These are phyloP conservation scores for Teunomyces stri DNA, from an alignment of 805 yeast species.

Conservation along the genomic window DNA sequence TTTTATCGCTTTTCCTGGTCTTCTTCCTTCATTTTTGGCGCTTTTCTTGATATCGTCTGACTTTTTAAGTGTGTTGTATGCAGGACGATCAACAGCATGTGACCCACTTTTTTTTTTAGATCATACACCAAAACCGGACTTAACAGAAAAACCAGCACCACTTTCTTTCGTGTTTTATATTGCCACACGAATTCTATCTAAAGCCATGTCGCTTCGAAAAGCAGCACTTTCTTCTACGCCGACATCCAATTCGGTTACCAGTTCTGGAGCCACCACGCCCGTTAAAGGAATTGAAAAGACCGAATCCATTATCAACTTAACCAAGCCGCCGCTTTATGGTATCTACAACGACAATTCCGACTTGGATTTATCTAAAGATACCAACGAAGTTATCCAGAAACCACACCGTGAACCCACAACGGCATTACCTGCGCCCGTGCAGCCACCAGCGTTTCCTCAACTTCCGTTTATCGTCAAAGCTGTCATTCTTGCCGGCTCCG, in stretches of 20 bases:
- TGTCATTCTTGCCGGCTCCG: slow-evolving; percentile 38
- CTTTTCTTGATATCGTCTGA: too few relatives aligned
- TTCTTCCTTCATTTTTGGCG: too few relatives aligned
- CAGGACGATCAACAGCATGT: not conserved
- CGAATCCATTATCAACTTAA: slow-evolving; percentile 46
- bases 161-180: not conserved
- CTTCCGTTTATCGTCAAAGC: slow-evolving; percentile 16
- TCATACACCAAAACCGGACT: not conserved
- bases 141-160: not conserved
- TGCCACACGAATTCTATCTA: not conserved
- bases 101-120: not conserved
- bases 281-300: slow-evolving; percentile 24
- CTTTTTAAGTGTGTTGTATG: not conserved
- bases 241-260: slow-evolving; percentile 7
- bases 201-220: not conserved
- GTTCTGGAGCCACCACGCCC: slow-evolving; percentile 22
- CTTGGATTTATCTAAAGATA: slow-evolving; percentile 22
- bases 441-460: not conserved
- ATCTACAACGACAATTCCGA: slow-evolving; percentile 47
- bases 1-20: too few relatives aligned
- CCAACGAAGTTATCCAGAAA: slow-evolving; percentile 19
- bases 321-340: slow-evolving; percentile 51
- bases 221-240: slow-evolving; percentile 1
- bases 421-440: slow-evolving; percentile 1
- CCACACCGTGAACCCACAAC: slow-evolving; percentile 1